Conservation (phyloP, 768 basidiomycete genomes). For the Suillus spraguei region DNA sequence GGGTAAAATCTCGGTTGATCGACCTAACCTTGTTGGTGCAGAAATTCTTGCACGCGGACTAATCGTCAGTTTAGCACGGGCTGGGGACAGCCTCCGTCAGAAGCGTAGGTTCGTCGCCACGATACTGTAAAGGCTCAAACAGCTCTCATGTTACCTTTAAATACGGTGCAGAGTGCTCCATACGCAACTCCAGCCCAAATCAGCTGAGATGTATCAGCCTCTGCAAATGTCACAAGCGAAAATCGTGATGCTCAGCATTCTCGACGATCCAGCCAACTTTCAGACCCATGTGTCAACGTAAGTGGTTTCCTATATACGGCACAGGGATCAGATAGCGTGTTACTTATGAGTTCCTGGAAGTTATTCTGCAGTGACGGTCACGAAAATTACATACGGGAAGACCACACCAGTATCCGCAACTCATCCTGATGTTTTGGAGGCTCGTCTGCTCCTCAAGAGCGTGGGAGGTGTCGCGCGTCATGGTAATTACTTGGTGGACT, state of each 20-base stretch:
- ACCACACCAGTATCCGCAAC: background rate
- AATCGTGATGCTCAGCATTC: background rate
- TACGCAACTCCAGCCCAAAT: background rate
- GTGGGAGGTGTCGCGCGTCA: background rate
- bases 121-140: background rate
- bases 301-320: background rate
- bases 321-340: background rate
- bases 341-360: background rate
- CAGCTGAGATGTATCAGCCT: background rate
- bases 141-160: background rate
- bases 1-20: conserved; percentile 35
- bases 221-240: conserved; percentile 10
- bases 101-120: background rate
- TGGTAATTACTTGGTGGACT: background rate
- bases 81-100: background rate
- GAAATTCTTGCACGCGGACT: background rate
- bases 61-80: background rate
- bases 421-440: background rate
- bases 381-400: background rate
- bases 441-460: background rate
- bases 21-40: background rate
- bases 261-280: background rate
- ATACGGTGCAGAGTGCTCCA: background rate
- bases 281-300: background rate
- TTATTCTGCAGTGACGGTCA: background rate